phyloP scores from a whole-genome alignment of 2,329 filamentous ascomycete genomes.

The Monosporascus sp. region DNA sequence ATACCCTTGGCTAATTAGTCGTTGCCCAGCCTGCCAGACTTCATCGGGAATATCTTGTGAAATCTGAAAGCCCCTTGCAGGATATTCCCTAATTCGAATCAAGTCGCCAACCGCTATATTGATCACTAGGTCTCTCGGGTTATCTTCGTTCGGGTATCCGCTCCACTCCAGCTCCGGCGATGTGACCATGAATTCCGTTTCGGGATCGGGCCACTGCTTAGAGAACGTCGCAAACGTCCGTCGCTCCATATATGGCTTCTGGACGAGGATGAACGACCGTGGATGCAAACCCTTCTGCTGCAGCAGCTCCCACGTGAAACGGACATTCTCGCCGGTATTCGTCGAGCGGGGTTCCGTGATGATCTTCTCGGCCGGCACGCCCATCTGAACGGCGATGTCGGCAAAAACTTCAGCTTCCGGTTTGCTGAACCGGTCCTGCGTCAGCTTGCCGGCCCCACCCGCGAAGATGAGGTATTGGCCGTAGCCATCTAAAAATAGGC shows the following conservation, averaged over 20 bases:
- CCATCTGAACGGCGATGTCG: conserved; percentile 32
- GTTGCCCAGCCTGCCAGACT: conserved; percentile 37
- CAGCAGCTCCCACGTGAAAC: conserved; percentile 35
- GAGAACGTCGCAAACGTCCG: conserved; percentile 41
- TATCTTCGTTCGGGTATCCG: conserved; percentile 36
- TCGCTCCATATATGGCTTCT: conserved; percentile 46
- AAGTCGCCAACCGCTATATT: conserved; percentile 42
- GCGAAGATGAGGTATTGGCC: conserved; percentile 39
- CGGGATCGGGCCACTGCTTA: conserved; percentile 38
- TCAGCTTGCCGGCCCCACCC: conserved; percentile 36
- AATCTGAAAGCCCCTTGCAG: conserved; percentile 38
- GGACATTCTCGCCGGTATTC: conserved; percentile 44
- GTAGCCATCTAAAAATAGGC: conserved; percentile 35
- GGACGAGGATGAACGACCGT: conserved; percentile 36
- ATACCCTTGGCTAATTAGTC: conserved; percentile 35
- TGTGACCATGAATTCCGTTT: conserved; percentile 32
- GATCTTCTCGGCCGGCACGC: conserved; percentile 33
- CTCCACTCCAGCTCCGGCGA: conserved; percentile 33
- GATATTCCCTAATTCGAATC: conserved; percentile 38
- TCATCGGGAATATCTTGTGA: conserved; percentile 35
- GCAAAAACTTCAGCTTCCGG: conserved; percentile 41
- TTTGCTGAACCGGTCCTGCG: conserved; percentile 30
- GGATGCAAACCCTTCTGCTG: conserved; percentile 18
- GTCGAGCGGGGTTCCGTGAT: conserved; percentile 34
- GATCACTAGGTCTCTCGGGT: conserved; percentile 36